Conservation (phyloP, 257 asterid species). For the Plectranthus barbatus region DNA sequence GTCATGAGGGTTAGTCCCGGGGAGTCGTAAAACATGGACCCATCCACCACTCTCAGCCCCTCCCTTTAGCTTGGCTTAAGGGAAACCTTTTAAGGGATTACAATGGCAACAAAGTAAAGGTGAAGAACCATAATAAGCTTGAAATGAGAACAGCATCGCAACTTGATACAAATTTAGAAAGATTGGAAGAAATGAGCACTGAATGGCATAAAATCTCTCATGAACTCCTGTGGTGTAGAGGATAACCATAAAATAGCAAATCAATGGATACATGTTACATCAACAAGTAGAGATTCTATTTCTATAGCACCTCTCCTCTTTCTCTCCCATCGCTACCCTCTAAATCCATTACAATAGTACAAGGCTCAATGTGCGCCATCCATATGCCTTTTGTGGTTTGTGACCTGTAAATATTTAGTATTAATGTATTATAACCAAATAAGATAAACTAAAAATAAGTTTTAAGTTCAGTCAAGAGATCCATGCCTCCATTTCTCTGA, state of each 20-base stretch:
- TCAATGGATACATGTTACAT: slow-evolving; percentile 4
- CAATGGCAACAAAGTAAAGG: no score
- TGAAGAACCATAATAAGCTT: no score
- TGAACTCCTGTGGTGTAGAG: background rate
- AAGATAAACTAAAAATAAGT: background rate
- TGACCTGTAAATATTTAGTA: slow-evolving; percentile 34
- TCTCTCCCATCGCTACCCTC: slow-evolving; percentile 99
- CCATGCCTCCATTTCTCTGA: slow-evolving; percentile 80
- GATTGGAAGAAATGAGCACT: background rate
- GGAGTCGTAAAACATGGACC: slow-evolving; percentile 41
- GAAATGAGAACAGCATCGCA: background rate
- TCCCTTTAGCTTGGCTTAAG: no score
- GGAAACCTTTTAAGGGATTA: no score
- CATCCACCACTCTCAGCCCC: slow-evolving; percentile 43
- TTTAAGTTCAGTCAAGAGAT: slow-evolving; percentile 2
- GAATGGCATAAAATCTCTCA: background rate
- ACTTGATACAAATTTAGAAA: background rate
- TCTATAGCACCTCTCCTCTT: slow-evolving; percentile 90
- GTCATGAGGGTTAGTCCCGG: slow-evolving; percentile 70
- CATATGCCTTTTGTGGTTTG: slow-evolving; percentile 69
- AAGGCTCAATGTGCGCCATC: slow-evolving; percentile 64
- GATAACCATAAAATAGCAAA: slow-evolving; percentile 13
- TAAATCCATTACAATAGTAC: slow-evolving; percentile 92
- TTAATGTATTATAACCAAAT: background rate
- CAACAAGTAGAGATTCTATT: background rate